Evolutionary conservation across 805 yeast species (phyloP).

Genomic region (Wickerhamiella allomyrinae): DNA sequence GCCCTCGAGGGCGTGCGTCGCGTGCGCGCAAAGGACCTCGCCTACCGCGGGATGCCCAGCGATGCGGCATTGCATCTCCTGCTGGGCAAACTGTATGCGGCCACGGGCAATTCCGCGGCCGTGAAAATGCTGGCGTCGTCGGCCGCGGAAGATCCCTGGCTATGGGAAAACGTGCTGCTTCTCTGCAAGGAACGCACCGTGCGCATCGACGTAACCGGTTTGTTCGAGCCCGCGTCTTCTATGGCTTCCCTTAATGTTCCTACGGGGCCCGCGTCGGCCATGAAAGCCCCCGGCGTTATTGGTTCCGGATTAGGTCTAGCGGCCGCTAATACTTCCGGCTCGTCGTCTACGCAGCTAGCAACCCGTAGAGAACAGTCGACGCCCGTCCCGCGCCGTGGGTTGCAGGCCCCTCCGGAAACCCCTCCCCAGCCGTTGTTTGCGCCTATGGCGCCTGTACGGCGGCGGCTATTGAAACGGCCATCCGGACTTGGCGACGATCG

Average conservation of each 20-base stretch:
- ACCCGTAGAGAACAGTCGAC: not conserved
- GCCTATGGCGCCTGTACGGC: not conserved
- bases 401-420: not conserved
- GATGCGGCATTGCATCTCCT: constrained; percentile 52
- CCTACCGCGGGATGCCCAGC: constrained; percentile 37
- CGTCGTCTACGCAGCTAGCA: too few species aligned
- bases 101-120: constrained; percentile 47
- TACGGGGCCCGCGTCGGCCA: too few species aligned
- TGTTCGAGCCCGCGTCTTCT: constrained; percentile 14
- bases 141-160: constrained; percentile 57
- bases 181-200: constrained; percentile 54
- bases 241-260: too few species aligned
- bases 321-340: too few species aligned
- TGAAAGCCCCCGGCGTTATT: too few species aligned
- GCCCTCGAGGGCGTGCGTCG: constrained; percentile 26
- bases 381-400: not conserved
- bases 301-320: too few species aligned
- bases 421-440: not conserved
- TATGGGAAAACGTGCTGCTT: constrained; percentile 77
- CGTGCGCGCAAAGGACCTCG: constrained; percentile 1
- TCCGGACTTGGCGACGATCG: not conserved
- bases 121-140: constrained; percentile 55
- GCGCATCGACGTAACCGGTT: constrained; percentile 39
- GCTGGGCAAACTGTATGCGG: constrained; percentile 52
- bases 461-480: not conserved